phyloP scores from a whole-genome alignment of 257 asterid genomes.

The Jasminum sambac region DNA sequence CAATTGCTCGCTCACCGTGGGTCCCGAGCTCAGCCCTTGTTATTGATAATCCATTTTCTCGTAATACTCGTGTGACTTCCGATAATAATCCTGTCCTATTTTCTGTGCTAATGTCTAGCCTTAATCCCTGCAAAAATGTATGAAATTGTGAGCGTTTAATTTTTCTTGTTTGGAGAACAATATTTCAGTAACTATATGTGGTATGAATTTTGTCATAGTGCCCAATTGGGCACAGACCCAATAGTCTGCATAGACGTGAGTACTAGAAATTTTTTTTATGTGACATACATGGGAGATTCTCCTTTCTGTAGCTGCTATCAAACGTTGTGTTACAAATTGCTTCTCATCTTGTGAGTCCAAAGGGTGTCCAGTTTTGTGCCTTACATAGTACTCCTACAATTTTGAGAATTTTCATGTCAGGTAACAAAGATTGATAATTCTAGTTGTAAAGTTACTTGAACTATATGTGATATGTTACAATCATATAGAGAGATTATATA shows the following conservation, averaged over 20 bases:
- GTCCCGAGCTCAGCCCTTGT: conserved; percentile 64
- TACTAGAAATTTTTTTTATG: too few relatives aligned
- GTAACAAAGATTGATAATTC: not conserved
- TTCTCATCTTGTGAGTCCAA: conserved; percentile 54
- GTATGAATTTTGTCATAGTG: too few relatives aligned
- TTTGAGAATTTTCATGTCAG: not conserved
- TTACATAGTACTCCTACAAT: conserved; percentile 70
- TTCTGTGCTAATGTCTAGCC: conserved; percentile 54
- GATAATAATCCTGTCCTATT: conserved; percentile 69
- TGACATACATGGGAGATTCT: conserved; percentile 64
- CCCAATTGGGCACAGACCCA: too few relatives aligned
- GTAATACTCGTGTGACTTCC: conserved; percentile 65
- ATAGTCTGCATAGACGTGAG: too few relatives aligned
- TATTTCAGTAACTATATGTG: too few relatives aligned
- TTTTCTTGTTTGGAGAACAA: not conserved
- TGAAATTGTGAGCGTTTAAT: not conserved
- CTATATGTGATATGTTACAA: too few relatives aligned
- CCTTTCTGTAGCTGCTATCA: conserved; percentile 83
- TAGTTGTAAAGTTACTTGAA: too few relatives aligned
- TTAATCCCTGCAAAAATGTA: conserved; percentile 53
- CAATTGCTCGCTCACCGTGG: conserved; percentile 63
- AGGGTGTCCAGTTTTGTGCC: conserved; percentile 52
- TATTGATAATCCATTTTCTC: conserved; percentile 84
- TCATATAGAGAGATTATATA: too few relatives aligned
- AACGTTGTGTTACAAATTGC: conserved; percentile 48